Evolutionary conservation across 2,329 filamentous ascomycete species (phyloP).

Genomic region (Neopestalotiopsis sp.): DNA sequence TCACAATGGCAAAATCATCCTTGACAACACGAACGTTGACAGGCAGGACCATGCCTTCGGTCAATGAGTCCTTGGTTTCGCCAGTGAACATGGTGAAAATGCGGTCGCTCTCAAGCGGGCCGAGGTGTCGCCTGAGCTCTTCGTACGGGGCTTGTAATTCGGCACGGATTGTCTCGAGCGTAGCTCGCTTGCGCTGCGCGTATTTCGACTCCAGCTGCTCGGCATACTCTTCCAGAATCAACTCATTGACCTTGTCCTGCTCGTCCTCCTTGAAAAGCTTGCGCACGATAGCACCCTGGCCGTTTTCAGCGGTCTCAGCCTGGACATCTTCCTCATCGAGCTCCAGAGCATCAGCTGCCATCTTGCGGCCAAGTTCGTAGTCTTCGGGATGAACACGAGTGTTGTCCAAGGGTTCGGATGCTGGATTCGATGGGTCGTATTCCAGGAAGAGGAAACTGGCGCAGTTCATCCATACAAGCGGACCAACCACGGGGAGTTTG

Average conservation of each 20-base stretch:
- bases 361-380: constrained; percentile 96
- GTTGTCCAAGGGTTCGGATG: constrained; percentile 92
- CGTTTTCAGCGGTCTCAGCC: constrained; percentile 89
- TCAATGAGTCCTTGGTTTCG: constrained; percentile 83
- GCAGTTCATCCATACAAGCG: constrained; percentile 94
- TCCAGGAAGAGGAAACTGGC: constrained; percentile 93
- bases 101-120: constrained; percentile 72
- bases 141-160: constrained; percentile 94
- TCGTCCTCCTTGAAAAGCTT: constrained; percentile 95
- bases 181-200: constrained; percentile 92
- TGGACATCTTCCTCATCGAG: constrained; percentile 98
- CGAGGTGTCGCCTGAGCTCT: constrained; percentile 85
- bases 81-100: constrained; percentile 97
- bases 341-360: constrained; percentile 95
- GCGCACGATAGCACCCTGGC: constrained; percentile 86
- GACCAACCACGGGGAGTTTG: constrained; percentile 80
- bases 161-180: constrained; percentile 92
- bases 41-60: constrained; percentile 90
- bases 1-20: constrained; percentile 91
- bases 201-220: constrained; percentile 94
- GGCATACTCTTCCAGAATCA: constrained; percentile 95
- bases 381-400: constrained; percentile 98
- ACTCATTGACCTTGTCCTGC: constrained; percentile 93
- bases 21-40: constrained; percentile 88
- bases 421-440: constrained; percentile 80